phyloP scores from a whole-genome alignment of 169 alveolate genomes.

The Plasmodium ovale region DNA sequence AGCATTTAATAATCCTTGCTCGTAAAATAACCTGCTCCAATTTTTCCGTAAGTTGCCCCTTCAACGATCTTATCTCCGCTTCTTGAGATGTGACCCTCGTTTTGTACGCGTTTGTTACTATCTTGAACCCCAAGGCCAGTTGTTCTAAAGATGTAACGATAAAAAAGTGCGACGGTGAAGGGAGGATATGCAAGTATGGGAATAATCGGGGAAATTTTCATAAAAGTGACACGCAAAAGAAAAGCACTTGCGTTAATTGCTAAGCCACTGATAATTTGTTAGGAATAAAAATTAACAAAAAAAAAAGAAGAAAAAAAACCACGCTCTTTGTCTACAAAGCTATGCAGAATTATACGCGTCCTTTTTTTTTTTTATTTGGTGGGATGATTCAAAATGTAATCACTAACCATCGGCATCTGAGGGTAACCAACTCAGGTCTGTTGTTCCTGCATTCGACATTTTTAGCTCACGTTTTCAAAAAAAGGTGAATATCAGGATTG shows the following conservation, averaged over 20 bases:
- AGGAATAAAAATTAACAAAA: too few relatives aligned
- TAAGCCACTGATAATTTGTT: too few relatives aligned
- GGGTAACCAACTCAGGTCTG: slow-evolving; percentile 87
- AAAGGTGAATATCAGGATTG: neutral
- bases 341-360: too few relatives aligned
- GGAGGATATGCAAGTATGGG: neutral
- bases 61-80: slow-evolving; percentile 86
- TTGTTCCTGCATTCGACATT: slow-evolving; percentile 72
- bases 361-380: too few relatives aligned
- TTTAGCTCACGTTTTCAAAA: slow-evolving; percentile 11
- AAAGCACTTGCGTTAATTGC: too few relatives aligned
- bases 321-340: too few relatives aligned
- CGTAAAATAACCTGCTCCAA: slow-evolving; percentile 80
- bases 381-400: neutral
- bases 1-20: too few relatives aligned
- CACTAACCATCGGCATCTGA: slow-evolving; percentile 86
- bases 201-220: neutral
- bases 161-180: neutral
- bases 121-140: slow-evolving; percentile 88
- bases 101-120: slow-evolving; percentile 89
- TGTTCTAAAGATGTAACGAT: slow-evolving; percentile 81
- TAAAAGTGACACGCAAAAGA: neutral
- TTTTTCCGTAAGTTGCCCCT: slow-evolving; percentile 86
- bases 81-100: slow-evolving; percentile 87
- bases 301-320: too few relatives aligned